phyloP scores from a whole-genome alignment of 2,329 filamentous ascomycete species.

The Colletotrichum karsti region DNA sequence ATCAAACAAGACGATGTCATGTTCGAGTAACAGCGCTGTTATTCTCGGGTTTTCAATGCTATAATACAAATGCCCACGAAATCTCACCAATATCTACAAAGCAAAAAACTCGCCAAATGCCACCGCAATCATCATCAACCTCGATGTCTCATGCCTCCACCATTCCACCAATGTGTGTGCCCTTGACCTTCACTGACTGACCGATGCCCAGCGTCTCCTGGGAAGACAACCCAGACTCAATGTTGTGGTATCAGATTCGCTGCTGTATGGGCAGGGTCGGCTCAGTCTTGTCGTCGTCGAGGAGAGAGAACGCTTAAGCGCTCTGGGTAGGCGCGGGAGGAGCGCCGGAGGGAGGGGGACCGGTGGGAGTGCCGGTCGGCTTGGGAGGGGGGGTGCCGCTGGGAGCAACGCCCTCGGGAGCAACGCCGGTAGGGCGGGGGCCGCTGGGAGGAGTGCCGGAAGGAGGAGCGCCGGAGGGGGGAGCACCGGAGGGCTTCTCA shows the following conservation, averaged over 20 bases:
- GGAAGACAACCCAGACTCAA: constrained; percentile 13
- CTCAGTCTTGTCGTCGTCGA: background rate
- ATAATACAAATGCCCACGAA: background rate
- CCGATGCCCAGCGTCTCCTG: constrained; percentile 7
- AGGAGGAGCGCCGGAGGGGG: background rate
- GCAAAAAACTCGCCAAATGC: background rate
- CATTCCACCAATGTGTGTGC: background rate
- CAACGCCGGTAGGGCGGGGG: background rate
- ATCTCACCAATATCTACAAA: constrained; percentile 15
- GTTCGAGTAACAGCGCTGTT: constrained; percentile 12
- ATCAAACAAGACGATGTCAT: background rate
- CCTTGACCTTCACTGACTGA: background rate
- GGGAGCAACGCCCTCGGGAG: background rate
- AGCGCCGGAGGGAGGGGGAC: background rate
- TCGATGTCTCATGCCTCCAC: background rate
- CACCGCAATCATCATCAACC: background rate
- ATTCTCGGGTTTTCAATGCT: constrained; percentile 17
- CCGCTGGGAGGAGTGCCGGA: background rate
- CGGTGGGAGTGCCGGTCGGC: background rate
- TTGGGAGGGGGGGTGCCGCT: background rate
- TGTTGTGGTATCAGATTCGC: background rate
- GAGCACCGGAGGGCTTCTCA: background rate
- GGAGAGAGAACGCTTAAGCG: background rate
- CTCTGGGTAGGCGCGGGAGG: constrained; percentile 15
- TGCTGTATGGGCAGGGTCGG: background rate